These are phyloP conservation scores for Kodamaea leandrae DNA, from an alignment of 805 yeast genomes.

Conservation along the genomic window DNA sequence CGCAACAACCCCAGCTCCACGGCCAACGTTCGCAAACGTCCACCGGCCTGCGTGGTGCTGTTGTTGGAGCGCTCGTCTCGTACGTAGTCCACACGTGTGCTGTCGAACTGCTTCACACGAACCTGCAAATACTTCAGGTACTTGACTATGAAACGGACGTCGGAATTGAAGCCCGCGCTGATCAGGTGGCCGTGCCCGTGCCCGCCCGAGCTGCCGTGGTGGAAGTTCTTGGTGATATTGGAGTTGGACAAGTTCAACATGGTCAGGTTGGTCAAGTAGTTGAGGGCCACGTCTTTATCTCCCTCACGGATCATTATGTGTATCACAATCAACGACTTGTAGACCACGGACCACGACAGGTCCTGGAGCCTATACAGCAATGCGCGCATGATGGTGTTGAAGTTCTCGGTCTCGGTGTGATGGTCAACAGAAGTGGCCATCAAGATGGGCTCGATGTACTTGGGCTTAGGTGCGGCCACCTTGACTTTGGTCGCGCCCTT, in stretches of 20 bases:
- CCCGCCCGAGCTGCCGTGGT: conserved; percentile 28
- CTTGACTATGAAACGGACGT: conserved; percentile 54
- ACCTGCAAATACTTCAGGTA: conserved; percentile 70
- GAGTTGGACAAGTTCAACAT: conserved; percentile 47
- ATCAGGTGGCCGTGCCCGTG: conserved; percentile 9
- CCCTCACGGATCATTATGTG: conserved; percentile 96
- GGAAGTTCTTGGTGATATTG: conserved; percentile 36
- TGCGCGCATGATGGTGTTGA: conserved; percentile 66
- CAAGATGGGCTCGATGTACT: conserved; percentile 90
- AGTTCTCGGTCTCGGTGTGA: conserved; percentile 44
- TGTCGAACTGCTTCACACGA: conserved; percentile 68
- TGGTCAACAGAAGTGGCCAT: conserved; percentile 59
- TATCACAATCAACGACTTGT: conserved; percentile 76
- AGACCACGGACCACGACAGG: conserved; percentile 87
- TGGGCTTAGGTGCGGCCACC: conserved; percentile 97
- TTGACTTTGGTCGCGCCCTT: conserved; percentile 53
- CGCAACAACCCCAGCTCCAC: conserved; percentile 79
- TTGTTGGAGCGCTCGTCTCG: conserved; percentile 58
- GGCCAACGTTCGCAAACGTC: conserved; percentile 60
- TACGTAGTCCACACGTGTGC: conserved; percentile 70
- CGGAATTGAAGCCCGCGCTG: conserved; percentile 33
- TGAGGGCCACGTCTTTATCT: conserved; percentile 67
- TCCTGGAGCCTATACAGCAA: conserved; percentile 65
- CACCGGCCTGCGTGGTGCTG: conserved; percentile 47
- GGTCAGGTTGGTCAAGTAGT: conserved; percentile 51